phyloP scores from a whole-genome alignment of 352 stramenopile species.

The Stramenopiles sp. region DNA sequence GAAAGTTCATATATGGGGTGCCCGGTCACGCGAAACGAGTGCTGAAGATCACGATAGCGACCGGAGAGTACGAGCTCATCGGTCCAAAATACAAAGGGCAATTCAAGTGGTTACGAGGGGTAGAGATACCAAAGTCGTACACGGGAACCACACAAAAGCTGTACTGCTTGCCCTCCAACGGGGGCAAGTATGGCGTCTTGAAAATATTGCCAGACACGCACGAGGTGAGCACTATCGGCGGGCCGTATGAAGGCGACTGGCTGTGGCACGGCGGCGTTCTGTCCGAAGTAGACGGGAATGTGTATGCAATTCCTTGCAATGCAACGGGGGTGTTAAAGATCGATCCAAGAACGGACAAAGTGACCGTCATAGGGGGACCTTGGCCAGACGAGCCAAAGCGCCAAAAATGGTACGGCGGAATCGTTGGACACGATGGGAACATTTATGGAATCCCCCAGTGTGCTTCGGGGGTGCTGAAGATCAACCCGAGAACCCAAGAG shows the following conservation, averaged over 20 bases:
- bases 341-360: constrained; percentile 26
- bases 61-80: constrained; percentile 28
- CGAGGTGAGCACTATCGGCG: constrained; percentile 29
- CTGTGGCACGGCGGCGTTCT: constrained; percentile 36
- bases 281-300: constrained; percentile 17
- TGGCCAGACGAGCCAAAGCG: constrained; percentile 24
- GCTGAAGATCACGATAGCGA: constrained; percentile 26
- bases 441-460: constrained; percentile 38
- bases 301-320: constrained; percentile 36
- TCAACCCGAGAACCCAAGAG: constrained; percentile 25
- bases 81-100: constrained; percentile 28
- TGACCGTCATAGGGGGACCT: constrained; percentile 18
- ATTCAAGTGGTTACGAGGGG: constrained; percentile 38
- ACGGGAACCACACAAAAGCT: background rate
- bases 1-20: constrained; percentile 36
- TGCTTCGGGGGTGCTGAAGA: constrained; percentile 29
- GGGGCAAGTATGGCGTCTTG: constrained; percentile 22
- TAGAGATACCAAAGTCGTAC: constrained; percentile 13
- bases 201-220: constrained; percentile 25
- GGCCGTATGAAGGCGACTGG: constrained; percentile 30
- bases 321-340: constrained; percentile 33
- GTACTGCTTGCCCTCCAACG: background rate
- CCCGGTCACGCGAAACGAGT: constrained; percentile 31
- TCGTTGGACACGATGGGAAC: constrained; percentile 27
- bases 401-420: constrained; percentile 36